Conservation (phyloP, 352 stramenopile species). For the Phytophthora meadii region DNA sequence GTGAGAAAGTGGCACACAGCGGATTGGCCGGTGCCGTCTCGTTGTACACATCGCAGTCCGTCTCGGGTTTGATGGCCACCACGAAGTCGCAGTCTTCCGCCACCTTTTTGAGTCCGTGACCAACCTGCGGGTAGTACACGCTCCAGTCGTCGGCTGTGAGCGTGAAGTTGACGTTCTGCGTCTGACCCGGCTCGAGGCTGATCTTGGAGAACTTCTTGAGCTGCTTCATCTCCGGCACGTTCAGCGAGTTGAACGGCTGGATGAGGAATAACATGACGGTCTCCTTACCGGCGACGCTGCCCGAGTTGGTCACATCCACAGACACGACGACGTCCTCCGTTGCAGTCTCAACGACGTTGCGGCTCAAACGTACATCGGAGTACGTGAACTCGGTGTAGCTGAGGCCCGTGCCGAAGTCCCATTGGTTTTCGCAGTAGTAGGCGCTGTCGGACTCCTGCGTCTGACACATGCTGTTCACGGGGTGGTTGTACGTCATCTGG, state of each 20-base stretch:
- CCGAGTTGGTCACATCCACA: conserved; percentile 61
- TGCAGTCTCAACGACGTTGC: conserved; percentile 17
- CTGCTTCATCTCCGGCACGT: conserved; percentile 33
- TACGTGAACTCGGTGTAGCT: conserved; percentile 80
- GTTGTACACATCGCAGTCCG: conserved; percentile 52
- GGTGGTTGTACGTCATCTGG: conserved; percentile 73
- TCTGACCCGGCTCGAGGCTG: conserved; percentile 37
- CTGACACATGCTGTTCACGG: conserved; percentile 54
- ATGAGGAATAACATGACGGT: conserved; percentile 35
- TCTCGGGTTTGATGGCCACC: conserved; percentile 68
- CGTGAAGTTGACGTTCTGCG: conserved; percentile 47
- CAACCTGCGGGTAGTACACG: conserved; percentile 65
- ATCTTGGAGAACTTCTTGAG: conserved; percentile 58
- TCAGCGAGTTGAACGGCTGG: conserved; percentile 25
- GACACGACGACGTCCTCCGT: conserved; percentile 33
- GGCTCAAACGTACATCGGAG: conserved; percentile 43
- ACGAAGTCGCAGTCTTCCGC: conserved; percentile 61
- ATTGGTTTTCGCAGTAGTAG: conserved; percentile 65
- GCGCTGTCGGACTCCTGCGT: conserved; percentile 31
- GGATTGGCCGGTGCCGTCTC: conserved; percentile 19
- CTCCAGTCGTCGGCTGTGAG: conserved; percentile 37
- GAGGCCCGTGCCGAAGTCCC: conserved; percentile 81
- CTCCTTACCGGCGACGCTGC: conserved; percentile 25
- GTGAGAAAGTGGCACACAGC: conserved; percentile 48
- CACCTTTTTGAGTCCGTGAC: conserved; percentile 52